Percentiles rank a stretch among this genome's conserved stretches.
Evolutionary conservation across 1,139 yeast genomes (phyloP).

Genomic region (Arxiozyma bovina): DNA sequence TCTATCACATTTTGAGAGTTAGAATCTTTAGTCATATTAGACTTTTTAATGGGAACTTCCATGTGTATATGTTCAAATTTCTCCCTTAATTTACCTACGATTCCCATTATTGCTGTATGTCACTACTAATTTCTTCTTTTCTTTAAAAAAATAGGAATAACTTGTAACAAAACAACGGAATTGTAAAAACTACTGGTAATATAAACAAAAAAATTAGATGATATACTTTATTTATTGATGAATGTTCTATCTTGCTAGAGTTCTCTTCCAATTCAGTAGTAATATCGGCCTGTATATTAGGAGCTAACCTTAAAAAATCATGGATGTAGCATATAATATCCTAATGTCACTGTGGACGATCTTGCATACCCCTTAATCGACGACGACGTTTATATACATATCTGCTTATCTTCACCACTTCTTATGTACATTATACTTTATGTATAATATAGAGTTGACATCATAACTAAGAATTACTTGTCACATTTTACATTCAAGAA

Average conservation of each 20-base stretch:
- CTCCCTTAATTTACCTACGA: slow-evolving; percentile 4
- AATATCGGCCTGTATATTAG: background rate
- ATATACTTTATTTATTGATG: too few species aligned
- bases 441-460: too few species aligned
- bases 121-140: background rate
- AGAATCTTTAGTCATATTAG: background rate
- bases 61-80: slow-evolving; percentile 4
- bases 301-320: background rate
- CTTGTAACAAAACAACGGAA: background rate
- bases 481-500: too few species aligned
- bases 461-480: too few species aligned
- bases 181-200: too few species aligned
- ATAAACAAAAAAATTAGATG: background rate
- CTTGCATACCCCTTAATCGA: too few species aligned
- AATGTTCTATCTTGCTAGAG: too few species aligned
- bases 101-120: slow-evolving; percentile 1
- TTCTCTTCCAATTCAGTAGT: too few species aligned
- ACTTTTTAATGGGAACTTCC: background rate
- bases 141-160: background rate
- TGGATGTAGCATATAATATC: too few species aligned
- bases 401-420: background rate
- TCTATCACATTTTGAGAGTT: background rate
- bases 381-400: too few species aligned
- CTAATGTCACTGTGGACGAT: too few species aligned
- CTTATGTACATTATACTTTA: too few species aligned